Conservation (phyloP, 75 land plant genomes). For the Chamaecyparis obtusa region DNA sequence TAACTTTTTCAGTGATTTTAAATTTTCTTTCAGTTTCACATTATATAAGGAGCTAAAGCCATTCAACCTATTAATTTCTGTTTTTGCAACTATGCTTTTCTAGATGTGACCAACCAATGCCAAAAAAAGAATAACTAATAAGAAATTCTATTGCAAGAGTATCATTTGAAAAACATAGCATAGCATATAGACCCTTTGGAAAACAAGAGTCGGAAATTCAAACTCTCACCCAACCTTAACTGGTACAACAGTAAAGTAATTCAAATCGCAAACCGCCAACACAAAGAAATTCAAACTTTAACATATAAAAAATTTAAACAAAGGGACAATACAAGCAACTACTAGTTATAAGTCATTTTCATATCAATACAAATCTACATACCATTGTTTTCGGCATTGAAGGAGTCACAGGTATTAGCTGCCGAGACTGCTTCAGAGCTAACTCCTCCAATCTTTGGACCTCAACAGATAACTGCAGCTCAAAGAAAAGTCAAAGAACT, state of each 20-base stretch:
- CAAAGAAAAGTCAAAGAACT: neutral
- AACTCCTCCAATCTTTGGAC: conserved; percentile 74
- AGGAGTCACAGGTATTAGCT: conserved; percentile 80
- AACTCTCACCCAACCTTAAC: neutral
- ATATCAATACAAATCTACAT: conserved; percentile 8
- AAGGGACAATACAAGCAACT: conserved; percentile 3
- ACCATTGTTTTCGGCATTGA: conserved; percentile 64
- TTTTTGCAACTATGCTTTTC: neutral
- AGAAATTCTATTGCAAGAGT: neutral
- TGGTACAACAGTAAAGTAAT: neutral
- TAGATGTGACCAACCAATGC: neutral
- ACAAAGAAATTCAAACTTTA: neutral
- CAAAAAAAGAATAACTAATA: neutral
- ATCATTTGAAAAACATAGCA: neutral
- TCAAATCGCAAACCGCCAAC: neutral
- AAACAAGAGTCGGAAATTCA: neutral
- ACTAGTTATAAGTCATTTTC: neutral
- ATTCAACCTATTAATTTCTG: neutral
- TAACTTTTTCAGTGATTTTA: neutral
- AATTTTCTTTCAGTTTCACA: neutral
- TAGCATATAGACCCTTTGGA: neutral
- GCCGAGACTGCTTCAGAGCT: conserved; percentile 69
- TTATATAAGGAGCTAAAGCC: neutral
- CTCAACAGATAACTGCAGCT: conserved; percentile 53
- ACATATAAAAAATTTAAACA: neutral